Evolutionary conservation across 345 rosid genomes (phyloP), one percentile per base, ranked within the genome.

Genomic region (Zanthoxylum bungeanum): DNA sequence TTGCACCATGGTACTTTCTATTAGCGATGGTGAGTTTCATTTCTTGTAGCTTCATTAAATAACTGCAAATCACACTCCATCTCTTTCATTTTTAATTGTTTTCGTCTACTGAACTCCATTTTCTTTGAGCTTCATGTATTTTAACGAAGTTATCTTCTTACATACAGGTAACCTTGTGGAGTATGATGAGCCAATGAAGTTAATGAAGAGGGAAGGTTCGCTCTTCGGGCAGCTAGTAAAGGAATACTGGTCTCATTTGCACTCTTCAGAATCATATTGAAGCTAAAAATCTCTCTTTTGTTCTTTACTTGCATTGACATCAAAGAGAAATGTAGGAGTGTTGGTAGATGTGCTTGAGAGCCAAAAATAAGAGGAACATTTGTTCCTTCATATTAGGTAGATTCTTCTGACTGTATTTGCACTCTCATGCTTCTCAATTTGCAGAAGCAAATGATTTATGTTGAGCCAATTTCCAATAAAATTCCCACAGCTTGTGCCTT

Each of bases 1-100:
- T 73, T 95, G 99, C 81, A 91, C 91, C 37, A 87, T 83, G 97
- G 97, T 92, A 46, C 93, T 95, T 25, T 88, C 96, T 61, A 86
- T 95, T 4, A 85, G 94, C 16, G 91, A 92, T 12, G 98, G 99
- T 92, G 56, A 83, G 91, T 63, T 64, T 69, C 51, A 9, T 44
- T 74, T 31, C 50, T 70, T 65, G 16, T 3, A 69, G 31, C 55
- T 30, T 31, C 39, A 1, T 25, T 53, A 19, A 44, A 44, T 12
- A 44, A 12, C 49, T 44, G 1, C 16, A 4, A 4, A 5, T 11
- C 2, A 12, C 3, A 12, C n/a, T n/a, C n/a, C n/a, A n/a, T n/a
- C n/a, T n/a, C n/a, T n/a, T n/a, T n/a, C n/a, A n/a, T n/a, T n/a
- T n/a, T n/a, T n/a, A n/a, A n/a, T n/a, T n/a, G n/a, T n/a, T n/a